Evolutionary conservation across 805 yeast species (phyloP).

Genomic region (Diddensiella caesifluorescens): DNA sequence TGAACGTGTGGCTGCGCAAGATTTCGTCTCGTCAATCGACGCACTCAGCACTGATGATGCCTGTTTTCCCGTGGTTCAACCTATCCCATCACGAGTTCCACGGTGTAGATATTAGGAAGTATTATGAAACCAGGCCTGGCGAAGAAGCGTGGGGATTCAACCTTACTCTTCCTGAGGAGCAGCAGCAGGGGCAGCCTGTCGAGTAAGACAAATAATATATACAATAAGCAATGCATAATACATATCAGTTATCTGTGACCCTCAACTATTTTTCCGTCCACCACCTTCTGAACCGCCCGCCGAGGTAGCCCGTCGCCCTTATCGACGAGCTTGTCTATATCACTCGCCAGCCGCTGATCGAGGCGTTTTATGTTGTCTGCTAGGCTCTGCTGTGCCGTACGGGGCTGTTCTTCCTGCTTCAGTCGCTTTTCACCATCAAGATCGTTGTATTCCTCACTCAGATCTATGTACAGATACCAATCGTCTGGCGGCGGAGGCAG

Average conservation of each 20-base stretch:
- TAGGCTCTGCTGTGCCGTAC: no score
- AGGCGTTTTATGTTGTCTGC: neutral
- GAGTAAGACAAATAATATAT: no score
- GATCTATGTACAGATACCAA: conserved; percentile 15
- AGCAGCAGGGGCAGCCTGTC: neutral
- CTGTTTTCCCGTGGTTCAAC: conserved; percentile 77
- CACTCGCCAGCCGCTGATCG: neutral
- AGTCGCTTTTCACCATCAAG: no score
- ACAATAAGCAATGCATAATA: neutral
- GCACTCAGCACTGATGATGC: conserved; percentile 54
- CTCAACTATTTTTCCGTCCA: conserved; percentile 2
- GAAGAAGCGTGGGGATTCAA: conserved; percentile 54
- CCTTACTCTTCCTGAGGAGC: conserved; percentile 13
- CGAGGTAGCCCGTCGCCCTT: conserved; percentile 11
- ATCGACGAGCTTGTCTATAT: conserved; percentile 1
- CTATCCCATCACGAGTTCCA: conserved; percentile 76
- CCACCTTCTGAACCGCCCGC: conserved; percentile 5
- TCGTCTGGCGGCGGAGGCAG: conserved; percentile 5
- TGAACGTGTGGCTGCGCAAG: conserved; percentile 66
- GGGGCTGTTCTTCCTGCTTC: neutral
- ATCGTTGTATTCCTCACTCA: conserved; percentile 13
- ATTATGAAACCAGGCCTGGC: conserved; percentile 44
- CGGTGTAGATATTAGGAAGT: conserved; percentile 63
- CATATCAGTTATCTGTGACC: neutral
- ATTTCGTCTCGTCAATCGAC: conserved; percentile 74